Conservation (phyloP, 2,329 filamentous ascomycete genomes). For the Paramyrothecium roridum region DNA sequence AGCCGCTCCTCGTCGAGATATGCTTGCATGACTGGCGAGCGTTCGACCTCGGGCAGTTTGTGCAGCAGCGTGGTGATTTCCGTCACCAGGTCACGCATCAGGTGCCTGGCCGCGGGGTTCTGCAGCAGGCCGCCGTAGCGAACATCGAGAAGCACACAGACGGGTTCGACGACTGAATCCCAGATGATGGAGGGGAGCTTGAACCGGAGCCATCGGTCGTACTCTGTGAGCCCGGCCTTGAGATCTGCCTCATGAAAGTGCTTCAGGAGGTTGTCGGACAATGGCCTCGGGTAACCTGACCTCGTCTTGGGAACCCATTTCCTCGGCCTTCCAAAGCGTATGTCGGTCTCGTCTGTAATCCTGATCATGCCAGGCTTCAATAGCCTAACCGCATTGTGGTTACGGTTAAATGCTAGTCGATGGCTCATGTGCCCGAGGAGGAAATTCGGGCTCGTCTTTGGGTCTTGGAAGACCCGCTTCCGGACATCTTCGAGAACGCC, state of each 20-base stretch:
- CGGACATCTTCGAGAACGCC: conserved; percentile 80
- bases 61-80: conserved; percentile 74
- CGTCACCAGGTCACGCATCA: conserved; percentile 67
- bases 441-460: conserved; percentile 66
- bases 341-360: conserved; percentile 19
- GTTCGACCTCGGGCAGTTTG: conserved; percentile 69
- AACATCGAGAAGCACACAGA: conserved; percentile 76
- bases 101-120: conserved; percentile 61
- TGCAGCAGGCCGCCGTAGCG: conserved; percentile 68
- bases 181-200: conserved; percentile 80
- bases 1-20: conserved; percentile 59
- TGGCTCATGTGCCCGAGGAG: conserved; percentile 64
- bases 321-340: not conserved
- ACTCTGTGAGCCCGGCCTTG: conserved; percentile 4
- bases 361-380: conserved; percentile 25
- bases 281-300: not conserved
- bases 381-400: conserved; percentile 35
- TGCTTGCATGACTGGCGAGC: conserved; percentile 52
- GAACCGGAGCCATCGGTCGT: conserved; percentile 55
- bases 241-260: conserved; percentile 10
- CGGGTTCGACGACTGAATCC: conserved; percentile 73
- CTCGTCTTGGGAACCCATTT: not conserved
- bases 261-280: conserved; percentile 13
- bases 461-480: conserved; percentile 64
- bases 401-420: conserved; percentile 38